These are phyloP conservation scores for Canariomyces notabilis DNA, from an alignment of 2,329 filamentous ascomycete species.

Conservation along the genomic window DNA sequence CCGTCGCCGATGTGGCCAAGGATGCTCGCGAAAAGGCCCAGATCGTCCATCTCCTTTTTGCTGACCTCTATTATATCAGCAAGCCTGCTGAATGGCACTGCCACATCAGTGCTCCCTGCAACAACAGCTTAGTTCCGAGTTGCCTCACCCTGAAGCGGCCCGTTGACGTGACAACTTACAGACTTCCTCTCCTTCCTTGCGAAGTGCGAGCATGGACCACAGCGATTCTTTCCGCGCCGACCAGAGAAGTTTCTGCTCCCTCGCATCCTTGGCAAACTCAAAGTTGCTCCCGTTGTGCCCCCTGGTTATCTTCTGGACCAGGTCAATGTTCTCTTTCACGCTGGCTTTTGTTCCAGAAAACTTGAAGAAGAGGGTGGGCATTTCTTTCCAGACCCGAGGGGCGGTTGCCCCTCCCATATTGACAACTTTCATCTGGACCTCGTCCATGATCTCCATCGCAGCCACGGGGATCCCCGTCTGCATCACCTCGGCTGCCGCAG, in stretches of 20 bases:
- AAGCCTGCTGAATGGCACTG: conserved; percentile 70
- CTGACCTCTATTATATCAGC: conserved; percentile 75
- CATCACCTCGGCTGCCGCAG: conserved; percentile 71
- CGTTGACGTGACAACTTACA: conserved; percentile 46
- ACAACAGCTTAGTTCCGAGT: not conserved
- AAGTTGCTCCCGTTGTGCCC: conserved; percentile 61
- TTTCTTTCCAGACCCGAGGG: conserved; percentile 66
- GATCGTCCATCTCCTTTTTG: conserved; percentile 81
- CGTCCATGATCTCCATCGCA: conserved; percentile 83
- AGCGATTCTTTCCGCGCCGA: conserved; percentile 75
- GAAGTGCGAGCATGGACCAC: conserved; percentile 75
- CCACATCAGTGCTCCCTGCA: conserved; percentile 73
- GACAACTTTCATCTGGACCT: conserved; percentile 79
- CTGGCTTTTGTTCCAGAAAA: conserved; percentile 73
- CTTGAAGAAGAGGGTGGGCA: conserved; percentile 78
- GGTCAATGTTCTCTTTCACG: conserved; percentile 70
- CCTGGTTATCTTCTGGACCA: conserved; percentile 64
- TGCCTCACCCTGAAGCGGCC: no score
- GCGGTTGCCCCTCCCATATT: conserved; percentile 68
- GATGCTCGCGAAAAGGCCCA: conserved; percentile 82
- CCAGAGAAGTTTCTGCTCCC: conserved; percentile 73
- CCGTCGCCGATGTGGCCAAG: conserved; percentile 89
- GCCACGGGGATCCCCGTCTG: conserved; percentile 67
- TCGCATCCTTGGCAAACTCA: conserved; percentile 67
- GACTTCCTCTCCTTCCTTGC: conserved; percentile 62